Evolutionary conservation across 2,329 filamentous ascomycete genomes (phyloP).

Genomic region (Cercospora sp.): DNA sequence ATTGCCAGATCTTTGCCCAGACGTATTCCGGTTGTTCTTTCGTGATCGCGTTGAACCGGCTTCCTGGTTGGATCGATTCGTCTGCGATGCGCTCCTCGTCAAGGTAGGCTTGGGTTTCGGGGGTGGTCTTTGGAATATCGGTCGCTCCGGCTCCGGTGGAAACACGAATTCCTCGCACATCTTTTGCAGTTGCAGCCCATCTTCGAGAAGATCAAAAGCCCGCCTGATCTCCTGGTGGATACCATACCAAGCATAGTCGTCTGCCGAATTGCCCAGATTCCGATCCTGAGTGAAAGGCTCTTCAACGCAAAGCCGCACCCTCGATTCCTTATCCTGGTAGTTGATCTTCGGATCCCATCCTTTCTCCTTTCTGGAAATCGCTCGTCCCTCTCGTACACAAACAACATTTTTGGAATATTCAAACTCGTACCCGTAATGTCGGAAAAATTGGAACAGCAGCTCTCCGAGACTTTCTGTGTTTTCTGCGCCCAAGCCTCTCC

Average conservation of each 20-base stretch:
- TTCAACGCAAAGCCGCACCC: conserved; percentile 85
- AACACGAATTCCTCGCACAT: conserved; percentile 87
- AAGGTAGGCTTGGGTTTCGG: conserved; percentile 59
- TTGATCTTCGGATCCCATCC: conserved; percentile 69
- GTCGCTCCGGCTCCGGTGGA: conserved; percentile 71
- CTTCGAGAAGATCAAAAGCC: conserved; percentile 79
- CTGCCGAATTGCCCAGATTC: conserved; percentile 93
- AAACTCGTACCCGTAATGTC: conserved; percentile 89
- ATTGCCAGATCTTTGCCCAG: conserved; percentile 51
- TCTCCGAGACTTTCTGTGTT: conserved; percentile 83
- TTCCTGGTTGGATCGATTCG: conserved; percentile 52
- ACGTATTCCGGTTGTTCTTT: conserved; percentile 49
- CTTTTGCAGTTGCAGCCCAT: conserved; percentile 71
- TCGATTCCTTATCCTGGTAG: conserved; percentile 48
- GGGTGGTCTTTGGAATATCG: conserved; percentile 55
- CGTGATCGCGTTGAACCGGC: conserved; percentile 36
- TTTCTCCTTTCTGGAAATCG: conserved; percentile 81
- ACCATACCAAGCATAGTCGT: conserved; percentile 90
- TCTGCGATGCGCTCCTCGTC: conserved; percentile 48
- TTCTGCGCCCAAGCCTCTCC: conserved; percentile 70
- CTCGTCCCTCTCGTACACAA: conserved; percentile 77
- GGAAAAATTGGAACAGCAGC: conserved; percentile 93
- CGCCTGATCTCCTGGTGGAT: conserved; percentile 85
- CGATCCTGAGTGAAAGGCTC: conserved; percentile 90
- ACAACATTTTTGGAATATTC: conserved; percentile 83